Base-by-base conservation (phyloP, 1,284 basidiomycete species). In the Rhodotorula sp. region DNA sequence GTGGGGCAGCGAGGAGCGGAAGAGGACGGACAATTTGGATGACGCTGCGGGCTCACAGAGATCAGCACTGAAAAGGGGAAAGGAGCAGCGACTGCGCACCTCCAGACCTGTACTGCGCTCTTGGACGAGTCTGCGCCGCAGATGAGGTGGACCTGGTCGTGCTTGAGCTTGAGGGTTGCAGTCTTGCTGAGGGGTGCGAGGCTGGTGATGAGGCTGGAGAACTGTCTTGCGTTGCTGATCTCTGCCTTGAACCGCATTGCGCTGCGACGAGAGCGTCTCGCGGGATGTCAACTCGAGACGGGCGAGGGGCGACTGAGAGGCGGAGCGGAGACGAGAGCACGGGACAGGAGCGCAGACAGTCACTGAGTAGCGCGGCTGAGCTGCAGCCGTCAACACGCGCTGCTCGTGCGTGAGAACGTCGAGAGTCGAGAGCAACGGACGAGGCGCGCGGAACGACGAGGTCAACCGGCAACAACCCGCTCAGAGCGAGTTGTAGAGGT, bases 91-190 rank as follows among this genome's bases (percentile, higher is more conserved):
- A 8, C 12, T 1, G 21, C 25, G 67, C 70, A 80, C 74, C 80
- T 78, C 80, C 80, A 81, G 53, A 81, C 80, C 70, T 81, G 80
- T 0, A 81, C 77, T 21, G 78, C 75, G 22, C 77, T 57, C 32
- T 64, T 77, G 0, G 74, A 51, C 13, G 65, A 76, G 29, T 79
- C 78, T 0, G 76, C 76, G n/a, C 75, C 66, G 64, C 80, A 80
- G 71, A 81, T 80, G 59, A 81, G 67, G 56, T 80, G 78, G 44
- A 81, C 77, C 56, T 75, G 67, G 64, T 80, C 79, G 1, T 69
- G 70, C 22, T 75, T 78, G 61, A 81, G 78, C 51, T 79, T 79
- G 72, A 81, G 71, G 41, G 79, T 81, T 66, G 80, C 80, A 27
- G 73, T 66, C 70, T 77, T 80, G 51, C 76, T 66, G 48, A 81